Percentiles rank a stretch among this genome's conserved stretches.
These are phyloP conservation scores for Metschnikowia reukaufii DNA, from an alignment of 805 yeast species.

Conservation along the genomic window DNA sequence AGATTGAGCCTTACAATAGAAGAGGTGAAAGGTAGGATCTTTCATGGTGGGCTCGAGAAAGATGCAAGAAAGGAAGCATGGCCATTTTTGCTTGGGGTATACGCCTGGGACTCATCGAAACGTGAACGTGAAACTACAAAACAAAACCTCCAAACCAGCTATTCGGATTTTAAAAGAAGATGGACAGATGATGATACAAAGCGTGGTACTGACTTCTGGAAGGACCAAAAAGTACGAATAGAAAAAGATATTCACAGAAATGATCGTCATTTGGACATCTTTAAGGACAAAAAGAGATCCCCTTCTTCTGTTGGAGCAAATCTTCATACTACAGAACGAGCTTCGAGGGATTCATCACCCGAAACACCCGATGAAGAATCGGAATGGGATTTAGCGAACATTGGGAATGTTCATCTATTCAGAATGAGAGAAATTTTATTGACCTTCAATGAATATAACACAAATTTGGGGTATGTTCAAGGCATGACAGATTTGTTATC, in stretches of 20 bases:
- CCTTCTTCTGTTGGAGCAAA: background rate
- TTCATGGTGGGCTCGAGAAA: conserved; percentile 81
- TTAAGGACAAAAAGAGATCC: conserved; percentile 45
- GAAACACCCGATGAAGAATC: conserved; percentile 42
- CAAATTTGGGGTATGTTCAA: conserved; percentile 89
- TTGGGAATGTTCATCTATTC: conserved; percentile 73
- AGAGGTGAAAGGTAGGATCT: conserved; percentile 79
- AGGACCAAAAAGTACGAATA: conserved; percentile 84
- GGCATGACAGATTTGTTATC: conserved; percentile 96
- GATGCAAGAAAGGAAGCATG: conserved; percentile 72
- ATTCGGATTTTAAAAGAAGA: conserved; percentile 62
- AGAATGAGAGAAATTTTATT: conserved; percentile 73
- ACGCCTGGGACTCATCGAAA: conserved; percentile 81
- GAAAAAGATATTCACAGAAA: conserved; percentile 93
- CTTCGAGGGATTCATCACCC: conserved; percentile 25
- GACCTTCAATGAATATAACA: conserved; percentile 83
- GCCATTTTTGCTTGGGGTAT: conserved; percentile 80
- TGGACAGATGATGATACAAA: conserved; percentile 62
- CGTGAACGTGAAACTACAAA: conserved; percentile 64
- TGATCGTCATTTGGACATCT: conserved; percentile 74
- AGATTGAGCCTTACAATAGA: conserved; percentile 66
- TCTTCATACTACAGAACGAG: background rate
- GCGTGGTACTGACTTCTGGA: conserved; percentile 65
- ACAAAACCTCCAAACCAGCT: conserved; percentile 57
- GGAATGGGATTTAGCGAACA: conserved; percentile 59